These are phyloP conservation scores for Cladophialophora chaetospira DNA, from an alignment of 2,329 filamentous ascomycete genomes.

Conservation along the genomic window DNA sequence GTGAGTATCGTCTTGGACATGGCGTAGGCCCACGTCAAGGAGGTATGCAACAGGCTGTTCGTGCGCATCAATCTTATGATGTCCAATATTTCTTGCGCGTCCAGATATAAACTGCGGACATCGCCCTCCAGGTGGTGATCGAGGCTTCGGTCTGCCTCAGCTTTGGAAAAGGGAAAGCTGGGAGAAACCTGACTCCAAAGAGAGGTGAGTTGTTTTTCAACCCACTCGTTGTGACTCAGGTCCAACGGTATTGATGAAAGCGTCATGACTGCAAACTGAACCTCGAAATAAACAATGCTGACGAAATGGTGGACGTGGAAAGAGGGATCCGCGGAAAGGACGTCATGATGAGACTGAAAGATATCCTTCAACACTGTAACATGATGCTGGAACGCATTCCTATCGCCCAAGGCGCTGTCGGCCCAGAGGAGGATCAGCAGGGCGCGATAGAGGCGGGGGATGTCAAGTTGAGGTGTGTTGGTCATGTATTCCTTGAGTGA, in stretches of 20 bases:
- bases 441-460: slow-evolving; percentile 11
- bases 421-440: slow-evolving; percentile 14
- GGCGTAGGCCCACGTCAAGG: slow-evolving; percentile 1
- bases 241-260: slow-evolving; percentile 1
- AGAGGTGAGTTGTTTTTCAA: neutral
- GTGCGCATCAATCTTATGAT: neutral
- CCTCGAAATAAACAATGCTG: slow-evolving; percentile 10
- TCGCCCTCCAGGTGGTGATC: slow-evolving; percentile 1
- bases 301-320: slow-evolving; percentile 10
- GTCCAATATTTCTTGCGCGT: neutral
- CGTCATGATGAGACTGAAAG: neutral
- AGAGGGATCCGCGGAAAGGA: slow-evolving; percentile 3
- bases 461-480: neutral
- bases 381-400: neutral
- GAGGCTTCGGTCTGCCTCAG: neutral
- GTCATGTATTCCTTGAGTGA: slow-evolving; percentile 7
- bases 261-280: slow-evolving; percentile 6
- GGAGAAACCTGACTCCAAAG: slow-evolving; percentile 4
- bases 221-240: slow-evolving; percentile 7
- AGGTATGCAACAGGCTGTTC: neutral
- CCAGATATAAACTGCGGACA: slow-evolving; percentile 1
- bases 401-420: slow-evolving; percentile 8
- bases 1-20: slow-evolving; percentile 6
- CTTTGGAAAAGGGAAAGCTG: neutral
- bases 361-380: slow-evolving; percentile 8